These are phyloP conservation scores for Neofusicoccum umdonicola DNA, from an alignment of 2,329 filamentous ascomycete genomes.

Conservation along the genomic window DNA sequence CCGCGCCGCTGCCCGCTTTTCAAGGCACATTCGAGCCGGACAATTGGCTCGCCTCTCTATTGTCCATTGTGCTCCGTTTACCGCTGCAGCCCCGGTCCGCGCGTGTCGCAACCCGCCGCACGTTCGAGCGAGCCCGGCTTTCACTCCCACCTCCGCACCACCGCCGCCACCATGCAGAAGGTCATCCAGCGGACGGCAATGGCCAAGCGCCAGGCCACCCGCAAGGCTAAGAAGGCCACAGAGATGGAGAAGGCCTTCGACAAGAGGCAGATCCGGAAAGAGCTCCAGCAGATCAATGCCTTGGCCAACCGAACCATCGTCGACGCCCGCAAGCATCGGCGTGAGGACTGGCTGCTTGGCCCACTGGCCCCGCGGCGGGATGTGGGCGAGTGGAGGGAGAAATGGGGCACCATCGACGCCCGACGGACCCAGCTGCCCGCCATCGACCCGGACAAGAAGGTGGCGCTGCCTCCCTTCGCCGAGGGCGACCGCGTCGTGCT, in stretches of 20 bases:
- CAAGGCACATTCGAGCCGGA: not conserved
- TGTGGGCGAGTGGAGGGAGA: conserved; percentile 56
- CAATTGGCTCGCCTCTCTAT: not conserved
- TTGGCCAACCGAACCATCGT: conserved; percentile 39
- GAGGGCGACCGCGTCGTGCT: conserved; percentile 79
- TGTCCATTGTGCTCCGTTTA: not conserved
- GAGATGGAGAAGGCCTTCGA: conserved; percentile 27
- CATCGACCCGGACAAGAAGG: conserved; percentile 36
- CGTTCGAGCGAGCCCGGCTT: not conserved
- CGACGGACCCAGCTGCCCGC: conserved; percentile 31
- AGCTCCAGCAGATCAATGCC: conserved; percentile 10
- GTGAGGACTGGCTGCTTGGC: conserved; percentile 77
- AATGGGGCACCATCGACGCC: conserved; percentile 57
- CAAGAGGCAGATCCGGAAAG: conserved; percentile 24
- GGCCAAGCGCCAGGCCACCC: conserved; percentile 63
- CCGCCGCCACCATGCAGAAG: conserved; percentile 54
- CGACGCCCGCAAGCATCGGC: conserved; percentile 56
- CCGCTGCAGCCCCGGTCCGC: not conserved
- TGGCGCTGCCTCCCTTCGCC: conserved; percentile 33
- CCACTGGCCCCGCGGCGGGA: conserved; percentile 75
- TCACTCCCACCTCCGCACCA: conserved; percentile 3
- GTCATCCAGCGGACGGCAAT: conserved; percentile 64
- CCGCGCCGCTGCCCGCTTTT: not conserved
- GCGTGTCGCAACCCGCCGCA: not conserved
- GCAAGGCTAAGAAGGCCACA: conserved; percentile 26